Evolutionary conservation across 306 rosid genomes (phyloP).

Genomic region (Lithocarpus polystachyus): DNA sequence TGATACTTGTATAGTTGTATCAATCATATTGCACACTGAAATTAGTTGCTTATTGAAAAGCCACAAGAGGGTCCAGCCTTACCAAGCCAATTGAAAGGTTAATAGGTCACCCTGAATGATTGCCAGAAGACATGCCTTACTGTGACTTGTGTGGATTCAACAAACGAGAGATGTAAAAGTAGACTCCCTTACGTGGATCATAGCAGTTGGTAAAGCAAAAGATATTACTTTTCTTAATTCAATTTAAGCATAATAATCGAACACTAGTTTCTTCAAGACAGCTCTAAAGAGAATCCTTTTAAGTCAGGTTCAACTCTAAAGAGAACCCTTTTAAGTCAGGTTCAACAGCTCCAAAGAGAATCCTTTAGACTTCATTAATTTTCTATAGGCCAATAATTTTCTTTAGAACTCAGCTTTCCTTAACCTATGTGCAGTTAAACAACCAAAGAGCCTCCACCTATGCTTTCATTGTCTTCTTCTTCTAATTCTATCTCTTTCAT

Average conservation of each 20-base stretch:
- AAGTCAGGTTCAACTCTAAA: slow-evolving; percentile 1
- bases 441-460: slow-evolving; percentile 11
- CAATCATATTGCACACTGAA: too few relatives aligned
- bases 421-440: slow-evolving; percentile 1
- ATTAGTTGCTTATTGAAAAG: too few relatives aligned
- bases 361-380: neutral
- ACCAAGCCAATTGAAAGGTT: neutral
- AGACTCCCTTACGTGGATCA: slow-evolving; percentile 45
- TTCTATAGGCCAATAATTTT: neutral
- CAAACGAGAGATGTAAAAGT: slow-evolving; percentile 35
- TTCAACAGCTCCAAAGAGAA: neutral
- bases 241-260: slow-evolving; percentile 19
- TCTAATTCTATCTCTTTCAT: slow-evolving; percentile 15
- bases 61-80: neutral
- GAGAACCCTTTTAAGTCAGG: too few relatives aligned
- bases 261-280: slow-evolving; percentile 23
- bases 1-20: too few relatives aligned
- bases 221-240: slow-evolving; percentile 20
- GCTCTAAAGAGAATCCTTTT: slow-evolving; percentile 23
- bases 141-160: slow-evolving; percentile 8
- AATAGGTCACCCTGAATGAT: neutral
- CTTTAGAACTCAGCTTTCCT: slow-evolving; percentile 19
- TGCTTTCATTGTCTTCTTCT: neutral
- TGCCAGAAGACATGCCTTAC: neutral
- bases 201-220: slow-evolving; percentile 30